Base-by-base conservation (phyloP, 169 alveolate genomes). In the Perkinsus olseni region DNA sequence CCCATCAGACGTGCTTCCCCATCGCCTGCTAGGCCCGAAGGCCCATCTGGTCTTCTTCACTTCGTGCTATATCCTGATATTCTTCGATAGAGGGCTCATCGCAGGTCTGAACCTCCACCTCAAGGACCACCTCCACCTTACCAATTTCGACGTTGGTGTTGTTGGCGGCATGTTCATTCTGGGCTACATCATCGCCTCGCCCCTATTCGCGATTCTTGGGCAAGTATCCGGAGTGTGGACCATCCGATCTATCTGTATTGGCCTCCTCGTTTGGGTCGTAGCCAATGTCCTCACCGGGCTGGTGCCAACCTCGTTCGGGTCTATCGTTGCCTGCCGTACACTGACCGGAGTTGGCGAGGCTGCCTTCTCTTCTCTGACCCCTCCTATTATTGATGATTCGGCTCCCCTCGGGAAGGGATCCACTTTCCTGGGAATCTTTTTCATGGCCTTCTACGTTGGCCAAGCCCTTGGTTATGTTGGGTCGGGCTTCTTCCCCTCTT, bases 291-390 rank as follows among this genome's bases (percentile, higher is more conserved):
- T 91, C 11, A 92, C 94, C 24, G 94, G 91, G 0, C 38, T 51
- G 20, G 40, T 92, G 0, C 39, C 45, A 8, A 36, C 51, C 36
- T 93, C 90, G n/a, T 91, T 91, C 90, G 39, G 74, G 6, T 38
- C 91, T 38, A 92, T 92, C 17, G 94, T 74, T 6, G 95, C 95
- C 11, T 62, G 82, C 17, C 74, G 95, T 38, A 45, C 94, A 0
- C 38, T 93, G 21, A 45, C 95, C 21, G 95, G 95, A 4, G 82
- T 91, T 38, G 95, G 95, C 28, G 95, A 93, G 91, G 95, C 95
- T 24, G 38, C 92, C 38, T 93, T 93, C 90, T 48, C 74, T 39
- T 37, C 92, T 40, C 37, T 93, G 21, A 92, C 94, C 0, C 92
- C 95, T 37, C 95, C 95, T 91, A 36, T 39, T 20, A 39, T 93